Base-by-base conservation (phyloP, 345 rosid genomes). In the Aquilaria malaccensis region DNA sequence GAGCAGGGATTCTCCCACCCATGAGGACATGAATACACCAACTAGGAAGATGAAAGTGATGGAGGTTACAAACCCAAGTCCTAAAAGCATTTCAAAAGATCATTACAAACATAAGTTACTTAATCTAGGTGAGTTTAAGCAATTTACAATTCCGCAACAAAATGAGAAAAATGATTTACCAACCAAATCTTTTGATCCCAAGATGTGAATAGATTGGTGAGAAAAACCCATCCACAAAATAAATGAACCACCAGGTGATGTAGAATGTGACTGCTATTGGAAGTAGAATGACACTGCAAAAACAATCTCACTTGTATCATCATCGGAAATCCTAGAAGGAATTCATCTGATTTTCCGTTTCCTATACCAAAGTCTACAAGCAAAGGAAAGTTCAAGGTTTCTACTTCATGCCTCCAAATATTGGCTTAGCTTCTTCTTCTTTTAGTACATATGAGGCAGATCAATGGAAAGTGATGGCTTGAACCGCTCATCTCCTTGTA, bases 1-100 rank as follows among this genome's bases (percentile, higher is more conserved):
- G 30, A 88, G 89, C 62, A 88, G 77, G 67, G 89, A 88, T 67
- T 89, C 84, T 64, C 89, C 87, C 66, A 87, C 72, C 91, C 89
- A 83, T 10, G 91, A 85, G 30, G 91, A 85, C 87, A 81, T 85
- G 71, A 83, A 85, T 46, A 85, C 73, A 45, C 96, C 93, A 60
- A 77, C 85, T 55, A 84, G 49, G 67, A 88, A 82, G 65, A 85
- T 85, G 68, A 85, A 88, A 61, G 86, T 71, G 68, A 88, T 82
- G 4, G 88, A 88, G n/a, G 90, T 88, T 55, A 83, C 65, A 65
- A 88, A 88, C 14, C 96, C 90, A 55, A 83, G 85, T 59, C 94
- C 94, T 82, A 75, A 63, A 32, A 66, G 47, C n/a, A 9, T 30
- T 22, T 37, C 43, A 37, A 4, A 37, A 37, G 43, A 37, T 9